Evolutionary conservation across 495 filamentous ascomycete species (phyloP), one percentile per base, ranked within the genome.

Genomic region (Neurospora tetraspora): DNA sequence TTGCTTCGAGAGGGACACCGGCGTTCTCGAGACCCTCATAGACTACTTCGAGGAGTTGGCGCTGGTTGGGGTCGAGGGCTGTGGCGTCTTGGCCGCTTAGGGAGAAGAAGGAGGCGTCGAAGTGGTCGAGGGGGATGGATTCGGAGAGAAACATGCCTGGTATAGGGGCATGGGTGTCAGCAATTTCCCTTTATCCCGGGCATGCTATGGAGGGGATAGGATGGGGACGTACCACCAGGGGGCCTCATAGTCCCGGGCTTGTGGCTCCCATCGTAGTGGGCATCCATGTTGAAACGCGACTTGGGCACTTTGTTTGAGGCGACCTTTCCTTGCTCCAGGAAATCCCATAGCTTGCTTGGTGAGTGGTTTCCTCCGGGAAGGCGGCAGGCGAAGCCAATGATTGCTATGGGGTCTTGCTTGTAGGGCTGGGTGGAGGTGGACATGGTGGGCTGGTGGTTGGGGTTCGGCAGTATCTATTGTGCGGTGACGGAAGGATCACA

Each of bases 11-110:
- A 27, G 89, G 86, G 71, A 92, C 88, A 0, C 93, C 93, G 2
- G 74, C 90, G 83, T 90, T 90, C 77, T 96, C 93, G 2, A 97
- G 84, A 2, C 91, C 92, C 72, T 95, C 93, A 76, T 94, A 95
- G 1, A 91, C 91, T 65, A 90, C 93, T 45, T 92, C 43, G n/a
- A 47, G 43, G n/a, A 47, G 43, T 47, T 47, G n/a, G 4, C 43
- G 43, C 74, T 93, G 92, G 76, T 93, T 92, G 3, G 93, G 93
- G 77, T 96, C 93, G 11, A 77, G 73, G 6, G 74, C 45, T 8
- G 37, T 43, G 40, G 73, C 73, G 34, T 73, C 71, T 36, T 10
- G 53, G 0, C 18, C 9, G n/a, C 47, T 27, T 2, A 75, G 68
- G 38, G 70, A 53, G 43, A 76, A 76, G 70, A 76, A 76, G 38